Evolutionary conservation across 1,139 yeast species (phyloP), one percentile per base, ranked within the genome.

Genomic region (Pichia norvegensis): DNA sequence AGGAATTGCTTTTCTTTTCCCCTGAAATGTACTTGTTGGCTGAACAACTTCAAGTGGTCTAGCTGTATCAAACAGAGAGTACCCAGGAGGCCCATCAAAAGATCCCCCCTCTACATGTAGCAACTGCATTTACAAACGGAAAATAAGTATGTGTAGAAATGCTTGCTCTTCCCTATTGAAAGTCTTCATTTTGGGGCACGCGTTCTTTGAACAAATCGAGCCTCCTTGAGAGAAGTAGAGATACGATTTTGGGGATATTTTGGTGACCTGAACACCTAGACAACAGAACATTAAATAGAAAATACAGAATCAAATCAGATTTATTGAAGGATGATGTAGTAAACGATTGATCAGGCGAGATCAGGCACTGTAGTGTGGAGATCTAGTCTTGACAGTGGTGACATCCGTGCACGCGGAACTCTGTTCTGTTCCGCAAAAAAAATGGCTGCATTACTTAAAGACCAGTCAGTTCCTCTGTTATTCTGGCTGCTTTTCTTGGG

Each of bases 1-100:
- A 4, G 55, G 55, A 4, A 52, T 46, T 37, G 20, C 42, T 17
- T 31, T 23, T 33, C 10, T 10, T 20, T 31, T n/a, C 20, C 13
- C 20, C 13, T 16, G 20, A 6, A 8, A 20, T 16, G 35, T 17
- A 31, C 16, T 16, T 8, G 35, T 10, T 31, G 35, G 20, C 19
- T 31, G 35, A 10, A 16, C 35, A 17, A 17, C n/a, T 27, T 27
- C n/a, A 27, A 27, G 14, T 13, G 31, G 31, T 13, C 14, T 16
- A 8, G 35, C 35, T 7, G 35, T 16, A 11, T 31, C 35, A 31
- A 16, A 16, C 11, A 31, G 10, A 8, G 35, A 31, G 35, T 31
- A 31, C 20, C 13, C 20, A 17, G 35, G 35, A 31, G 35, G 35
- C 13, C 19, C 20, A 16, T 17, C 19, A 31, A 8, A 17, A 4